Base-by-base conservation (phyloP, 352 stramenopile species). In the Globisporangium recalcitrans region DNA sequence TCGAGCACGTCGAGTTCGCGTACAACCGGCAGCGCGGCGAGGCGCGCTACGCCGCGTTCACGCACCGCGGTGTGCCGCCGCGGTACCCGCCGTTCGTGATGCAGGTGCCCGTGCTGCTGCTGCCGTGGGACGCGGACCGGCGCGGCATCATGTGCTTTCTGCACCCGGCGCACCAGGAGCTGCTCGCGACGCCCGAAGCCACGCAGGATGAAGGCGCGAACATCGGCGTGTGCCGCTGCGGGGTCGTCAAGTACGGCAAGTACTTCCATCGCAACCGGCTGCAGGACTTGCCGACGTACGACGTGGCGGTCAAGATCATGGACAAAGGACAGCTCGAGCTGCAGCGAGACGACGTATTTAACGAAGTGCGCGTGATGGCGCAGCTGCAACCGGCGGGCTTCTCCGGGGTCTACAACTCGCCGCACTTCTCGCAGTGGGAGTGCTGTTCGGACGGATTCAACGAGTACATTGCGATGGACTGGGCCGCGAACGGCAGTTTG, bases 401-500 rank as follows among this genome's bases (percentile, higher is more conserved):
- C 42, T 48, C 62, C 0, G 81, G 78, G 1, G 46, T 78, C 3
- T 86, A 89, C 70, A 62, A 68, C 36, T 89, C 79, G 60, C 79
- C 75, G 38, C 69, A 85, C 51, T 76, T 92, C 29, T 84, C 78
- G 14, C 83, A 90, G 52, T 92, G 83, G 83, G 83, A 92, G 57
- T 88, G 77, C 73, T 74, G 72, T 46, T 71, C 72, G 9, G 83
- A 92, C 57, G 63, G 63, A 13, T 63, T 68, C 60, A 92, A 92
- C 62, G 83, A 92, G 67, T 92, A 92, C 65, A 91, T 92, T 42
- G 80, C 83, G 2, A 90, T 81, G 71, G 83, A 92, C 56, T 87
- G 73, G 56, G 83, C 78, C 0, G 71, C 81, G 27, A 92, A 92
- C 36, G 83, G 81, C 29, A 85, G 71, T 36, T 54, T 92, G 21